Conservation (phyloP, 2,329 filamentous ascomycete species). For the Graphilbum ipis-grandicollis region DNA sequence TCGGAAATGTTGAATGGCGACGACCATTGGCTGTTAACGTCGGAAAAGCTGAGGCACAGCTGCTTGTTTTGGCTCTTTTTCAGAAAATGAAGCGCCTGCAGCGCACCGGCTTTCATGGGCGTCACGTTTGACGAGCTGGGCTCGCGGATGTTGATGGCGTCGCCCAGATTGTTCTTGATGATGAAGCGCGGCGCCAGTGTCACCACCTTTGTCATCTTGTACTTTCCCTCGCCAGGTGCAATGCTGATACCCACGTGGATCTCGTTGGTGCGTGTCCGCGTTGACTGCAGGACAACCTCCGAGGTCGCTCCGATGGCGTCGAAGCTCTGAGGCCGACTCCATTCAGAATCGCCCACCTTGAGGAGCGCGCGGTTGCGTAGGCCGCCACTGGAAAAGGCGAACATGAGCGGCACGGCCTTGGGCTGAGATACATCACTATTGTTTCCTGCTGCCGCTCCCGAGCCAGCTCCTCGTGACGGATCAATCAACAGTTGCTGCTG, state of each 20-base stretch:
- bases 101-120: constrained; percentile 56
- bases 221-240: constrained; percentile 85
- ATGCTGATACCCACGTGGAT: constrained; percentile 85
- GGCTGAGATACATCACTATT: constrained; percentile 34
- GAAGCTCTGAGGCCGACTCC: constrained; percentile 97
- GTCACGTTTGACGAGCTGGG: constrained; percentile 79
- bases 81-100: constrained; percentile 79
- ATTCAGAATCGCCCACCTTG: constrained; percentile 75
- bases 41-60: constrained; percentile 80
- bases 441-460: constrained; percentile 15
- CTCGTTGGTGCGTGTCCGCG: constrained; percentile 48
- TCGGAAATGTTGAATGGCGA: constrained; percentile 96
- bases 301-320: constrained; percentile 90
- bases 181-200: constrained; percentile 87
- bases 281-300: constrained; percentile 67
- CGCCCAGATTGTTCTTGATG: constrained; percentile 78
- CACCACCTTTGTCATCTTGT: constrained; percentile 91
- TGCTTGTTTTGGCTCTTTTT: constrained; percentile 74
- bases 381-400: constrained; percentile 78
- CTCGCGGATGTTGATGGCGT: constrained; percentile 80
- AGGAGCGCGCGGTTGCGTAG: constrained; percentile 79
- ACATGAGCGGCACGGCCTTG: constrained; percentile 88
- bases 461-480: background rate
- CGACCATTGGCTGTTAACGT: constrained; percentile 93
- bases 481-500: constrained; percentile 32